A percentile compares a stretch with the other conserved stretches of the same genome.
These are phyloP conservation scores for Camellia lanceoleosa DNA, from an alignment of 148 eudicot genomes.

Conservation along the genomic window DNA sequence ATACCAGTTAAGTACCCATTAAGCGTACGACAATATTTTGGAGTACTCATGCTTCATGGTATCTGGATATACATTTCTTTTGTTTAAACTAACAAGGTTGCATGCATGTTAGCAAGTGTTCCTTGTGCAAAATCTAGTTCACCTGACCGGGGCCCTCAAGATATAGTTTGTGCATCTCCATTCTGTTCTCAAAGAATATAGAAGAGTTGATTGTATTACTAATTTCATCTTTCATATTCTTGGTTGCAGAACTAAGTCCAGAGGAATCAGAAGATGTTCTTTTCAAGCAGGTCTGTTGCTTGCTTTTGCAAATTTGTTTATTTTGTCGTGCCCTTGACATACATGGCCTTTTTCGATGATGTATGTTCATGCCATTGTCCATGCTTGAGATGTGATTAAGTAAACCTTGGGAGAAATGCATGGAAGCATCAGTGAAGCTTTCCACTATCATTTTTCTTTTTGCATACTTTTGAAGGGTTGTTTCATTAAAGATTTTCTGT, in stretches of 20 bases:
- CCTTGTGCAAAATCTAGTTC: not conserved
- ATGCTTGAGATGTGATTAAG: not conserved
- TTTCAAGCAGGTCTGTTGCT: slow-evolving; percentile 73
- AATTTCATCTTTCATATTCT: slow-evolving; percentile 1
- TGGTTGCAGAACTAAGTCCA: slow-evolving; percentile 66
- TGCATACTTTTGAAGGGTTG: not conserved
- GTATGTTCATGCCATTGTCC: not conserved
- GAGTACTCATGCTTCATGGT: too few species aligned
- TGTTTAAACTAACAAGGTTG: not conserved
- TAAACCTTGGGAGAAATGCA: not conserved
- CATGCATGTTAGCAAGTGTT: not conserved
- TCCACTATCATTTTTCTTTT: too few species aligned
- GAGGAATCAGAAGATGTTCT: slow-evolving; percentile 89
- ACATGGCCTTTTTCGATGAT: not conserved
- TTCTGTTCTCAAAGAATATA: slow-evolving; percentile 6
- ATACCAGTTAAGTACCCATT: too few species aligned
- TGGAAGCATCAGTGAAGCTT: not conserved
- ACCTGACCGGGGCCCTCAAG: not conserved
- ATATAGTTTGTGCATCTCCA: slow-evolving; percentile 2
- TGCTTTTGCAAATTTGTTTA: slow-evolving; percentile 10
- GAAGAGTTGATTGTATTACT: not conserved
- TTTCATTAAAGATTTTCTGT: not conserved
- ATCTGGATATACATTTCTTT: not conserved
- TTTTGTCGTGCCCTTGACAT: not conserved
- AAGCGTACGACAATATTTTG: too few species aligned